Percentiles rank a stretch among this genome's conserved stretches.
phyloP scores from a whole-genome alignment of 768 basidiomycete genomes.

The Calocybe cyanea region DNA sequence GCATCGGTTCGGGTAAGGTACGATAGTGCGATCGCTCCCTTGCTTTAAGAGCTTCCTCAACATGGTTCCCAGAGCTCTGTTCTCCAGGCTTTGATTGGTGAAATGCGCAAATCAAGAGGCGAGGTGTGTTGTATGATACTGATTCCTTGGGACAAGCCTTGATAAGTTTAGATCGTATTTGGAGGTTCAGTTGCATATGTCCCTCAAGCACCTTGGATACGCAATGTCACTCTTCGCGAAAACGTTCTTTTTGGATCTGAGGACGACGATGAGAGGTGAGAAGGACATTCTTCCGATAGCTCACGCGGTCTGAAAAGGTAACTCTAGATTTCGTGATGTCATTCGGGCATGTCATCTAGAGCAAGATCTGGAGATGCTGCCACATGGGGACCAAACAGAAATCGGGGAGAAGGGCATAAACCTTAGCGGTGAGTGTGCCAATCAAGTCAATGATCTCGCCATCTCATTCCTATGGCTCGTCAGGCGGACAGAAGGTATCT shows the following conservation, averaged over 20 bases:
- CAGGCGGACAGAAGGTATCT: slow-evolving; percentile 36
- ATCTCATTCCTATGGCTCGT: background rate
- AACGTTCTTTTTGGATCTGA: slow-evolving; percentile 74
- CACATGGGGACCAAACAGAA: slow-evolving; percentile 65
- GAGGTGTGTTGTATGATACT: slow-evolving; percentile 30
- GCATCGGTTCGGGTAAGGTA: slow-evolving; percentile 72
- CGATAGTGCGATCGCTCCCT: background rate
- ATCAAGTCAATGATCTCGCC: background rate
- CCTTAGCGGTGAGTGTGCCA: slow-evolving; percentile 43
- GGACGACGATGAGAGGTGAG: slow-evolving; percentile 52
- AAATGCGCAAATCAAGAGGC: slow-evolving; percentile 62
- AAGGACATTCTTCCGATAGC: background rate
- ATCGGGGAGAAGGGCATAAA: slow-evolving; percentile 79
- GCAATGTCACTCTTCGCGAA: slow-evolving; percentile 63
- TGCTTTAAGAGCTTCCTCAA: background rate
- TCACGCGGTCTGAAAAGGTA: background rate
- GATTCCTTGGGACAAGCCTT: background rate
- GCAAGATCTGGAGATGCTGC: slow-evolving; percentile 68
- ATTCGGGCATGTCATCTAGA: slow-evolving; percentile 65
- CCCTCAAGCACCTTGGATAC: slow-evolving; percentile 62
- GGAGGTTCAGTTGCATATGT: slow-evolving; percentile 56
- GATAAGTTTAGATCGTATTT: slow-evolving; percentile 37
- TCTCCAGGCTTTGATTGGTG: slow-evolving; percentile 55
- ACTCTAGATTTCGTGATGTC: slow-evolving; percentile 48
- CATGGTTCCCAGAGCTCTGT: slow-evolving; percentile 42